These are phyloP conservation scores for Ensete glaucum DNA, from an alignment of 176 grass and related monocot species.

Conservation along the genomic window DNA sequence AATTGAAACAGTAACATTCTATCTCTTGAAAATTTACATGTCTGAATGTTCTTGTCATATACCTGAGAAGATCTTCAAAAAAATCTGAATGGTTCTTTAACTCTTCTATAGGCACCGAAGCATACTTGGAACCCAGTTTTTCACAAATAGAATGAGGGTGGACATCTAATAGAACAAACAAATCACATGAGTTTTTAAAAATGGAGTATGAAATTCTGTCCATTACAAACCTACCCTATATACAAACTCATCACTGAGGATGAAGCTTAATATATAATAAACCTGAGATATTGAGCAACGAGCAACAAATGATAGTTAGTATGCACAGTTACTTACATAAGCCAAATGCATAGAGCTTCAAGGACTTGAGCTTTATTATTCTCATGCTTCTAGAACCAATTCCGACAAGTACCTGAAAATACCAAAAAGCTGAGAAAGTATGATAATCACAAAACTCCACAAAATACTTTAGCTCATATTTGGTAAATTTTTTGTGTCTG, in stretches of 20 bases:
- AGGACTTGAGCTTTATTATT: constrained; percentile 76
- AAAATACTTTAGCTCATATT: background rate
- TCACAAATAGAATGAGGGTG: constrained; percentile 70
- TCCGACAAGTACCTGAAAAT: constrained; percentile 79
- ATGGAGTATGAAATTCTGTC: background rate
- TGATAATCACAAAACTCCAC: constrained; percentile 8
- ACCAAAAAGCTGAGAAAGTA: constrained; percentile 8
- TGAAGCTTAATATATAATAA: background rate
- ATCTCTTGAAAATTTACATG: background rate
- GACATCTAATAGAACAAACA: constrained; percentile 53
- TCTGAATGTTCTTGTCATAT: background rate
- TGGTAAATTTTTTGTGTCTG: background rate
- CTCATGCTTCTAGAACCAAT: constrained; percentile 79
- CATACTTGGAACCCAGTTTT: constrained; percentile 86
- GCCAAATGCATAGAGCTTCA: constrained; percentile 93
- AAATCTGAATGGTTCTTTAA: constrained; percentile 74
- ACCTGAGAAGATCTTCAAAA: constrained; percentile 90
- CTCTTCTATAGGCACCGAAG: constrained; percentile 50
- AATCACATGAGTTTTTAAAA: background rate
- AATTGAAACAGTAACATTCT: background rate
- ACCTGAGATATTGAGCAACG: background rate
- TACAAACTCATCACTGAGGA: constrained; percentile 1
- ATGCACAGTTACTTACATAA: constrained; percentile 64
- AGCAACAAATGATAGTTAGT: background rate
- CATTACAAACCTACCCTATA: background rate